Evolutionary conservation across 371 early-diverging fungal genomes (phyloP).

Genomic region (Mucor racemosus): DNA sequence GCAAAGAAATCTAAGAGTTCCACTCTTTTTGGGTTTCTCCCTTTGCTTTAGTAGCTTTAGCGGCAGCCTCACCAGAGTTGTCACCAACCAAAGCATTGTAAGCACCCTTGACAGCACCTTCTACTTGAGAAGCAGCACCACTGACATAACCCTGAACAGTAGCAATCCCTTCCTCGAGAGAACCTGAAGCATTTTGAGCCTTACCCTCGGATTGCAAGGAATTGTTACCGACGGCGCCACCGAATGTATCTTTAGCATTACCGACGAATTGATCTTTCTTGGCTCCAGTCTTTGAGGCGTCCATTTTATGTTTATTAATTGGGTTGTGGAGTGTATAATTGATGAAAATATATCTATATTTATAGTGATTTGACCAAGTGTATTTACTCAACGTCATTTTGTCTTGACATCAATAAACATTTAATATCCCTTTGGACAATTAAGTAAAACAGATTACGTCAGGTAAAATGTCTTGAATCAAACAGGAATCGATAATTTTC

Average conservation of each 20-base stretch:
- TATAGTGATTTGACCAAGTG: too few species aligned
- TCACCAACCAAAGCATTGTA: conserved; percentile 24
- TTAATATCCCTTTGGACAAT: too few species aligned
- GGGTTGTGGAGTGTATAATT: too few species aligned
- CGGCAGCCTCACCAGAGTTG: conserved; percentile 15
- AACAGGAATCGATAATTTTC: too few species aligned
- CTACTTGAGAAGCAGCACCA: conserved; percentile 22
- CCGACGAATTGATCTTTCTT: conserved; percentile 44
- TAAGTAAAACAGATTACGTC: too few species aligned
- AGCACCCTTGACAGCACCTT: conserved; percentile 25
- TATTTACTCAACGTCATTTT: too few species aligned
- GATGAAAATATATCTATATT: too few species aligned
- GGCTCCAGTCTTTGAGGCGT: conserved; percentile 28
- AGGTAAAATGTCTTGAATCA: too few species aligned
- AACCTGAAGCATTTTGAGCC: conserved; percentile 36
- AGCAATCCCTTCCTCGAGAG: conserved; percentile 23
- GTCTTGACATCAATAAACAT: too few species aligned
- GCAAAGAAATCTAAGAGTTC: conserved; percentile 13
- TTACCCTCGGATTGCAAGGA: conserved; percentile 44
- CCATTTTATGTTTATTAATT: not conserved
- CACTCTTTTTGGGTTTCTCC: conserved; percentile 27
- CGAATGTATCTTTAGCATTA: conserved; percentile 44
- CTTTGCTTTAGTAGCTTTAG: conserved; percentile 15
- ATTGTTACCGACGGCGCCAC: conserved; percentile 38
- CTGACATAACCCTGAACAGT: conserved; percentile 24